Conservation (phyloP, 352 stramenopile species). For the Aphanomyces euteiches region DNA sequence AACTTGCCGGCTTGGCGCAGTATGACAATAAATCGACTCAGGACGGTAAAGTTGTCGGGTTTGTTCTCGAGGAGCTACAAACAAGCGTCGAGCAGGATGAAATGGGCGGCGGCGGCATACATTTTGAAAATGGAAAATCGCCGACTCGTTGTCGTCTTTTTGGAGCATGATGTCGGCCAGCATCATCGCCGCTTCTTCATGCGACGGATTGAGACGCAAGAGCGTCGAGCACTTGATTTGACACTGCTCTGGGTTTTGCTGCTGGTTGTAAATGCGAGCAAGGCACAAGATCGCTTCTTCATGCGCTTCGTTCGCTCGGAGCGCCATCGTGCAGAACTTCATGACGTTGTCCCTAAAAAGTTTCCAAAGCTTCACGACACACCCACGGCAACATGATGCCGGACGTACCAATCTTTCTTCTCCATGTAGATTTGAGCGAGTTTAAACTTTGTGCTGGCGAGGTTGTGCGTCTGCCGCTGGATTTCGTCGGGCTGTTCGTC, state of each 20-base stretch:
- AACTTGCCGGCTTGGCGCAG: slow-evolving; percentile 83
- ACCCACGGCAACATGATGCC: background rate
- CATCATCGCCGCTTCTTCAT: slow-evolving; percentile 87
- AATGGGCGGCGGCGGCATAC: slow-evolving; percentile 3
- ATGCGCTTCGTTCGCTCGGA: slow-evolving; percentile 75
- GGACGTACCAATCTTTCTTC: slow-evolving; percentile 33
- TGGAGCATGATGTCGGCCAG: slow-evolving; percentile 87
- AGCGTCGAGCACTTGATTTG: slow-evolving; percentile 81
- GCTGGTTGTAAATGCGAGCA: slow-evolving; percentile 60
- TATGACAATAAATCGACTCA: slow-evolving; percentile 86
- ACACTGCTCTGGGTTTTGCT: slow-evolving; percentile 80
- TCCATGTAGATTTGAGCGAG: slow-evolving; percentile 68
- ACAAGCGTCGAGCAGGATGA: background rate
- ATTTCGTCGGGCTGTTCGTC: slow-evolving; percentile 79
- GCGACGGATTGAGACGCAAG: slow-evolving; percentile 67
- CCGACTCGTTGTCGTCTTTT: slow-evolving; percentile 83
- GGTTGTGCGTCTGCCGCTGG: slow-evolving; percentile 57
- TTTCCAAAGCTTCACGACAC: background rate
- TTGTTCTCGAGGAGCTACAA: slow-evolving; percentile 81
- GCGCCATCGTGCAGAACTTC: slow-evolving; percentile 73
- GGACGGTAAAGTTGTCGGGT: slow-evolving; percentile 86
- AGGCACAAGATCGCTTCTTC: slow-evolving; percentile 84
- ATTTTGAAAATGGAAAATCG: slow-evolving; percentile 82
- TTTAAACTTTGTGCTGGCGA: slow-evolving; percentile 81
- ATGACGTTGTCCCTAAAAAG: slow-evolving; percentile 53